A percentile compares a stretch with the other conserved stretches of the same genome.
Conservation (phyloP, 495 filamentous ascomycete genomes). For the Elaphomyces granulatus region DNA sequence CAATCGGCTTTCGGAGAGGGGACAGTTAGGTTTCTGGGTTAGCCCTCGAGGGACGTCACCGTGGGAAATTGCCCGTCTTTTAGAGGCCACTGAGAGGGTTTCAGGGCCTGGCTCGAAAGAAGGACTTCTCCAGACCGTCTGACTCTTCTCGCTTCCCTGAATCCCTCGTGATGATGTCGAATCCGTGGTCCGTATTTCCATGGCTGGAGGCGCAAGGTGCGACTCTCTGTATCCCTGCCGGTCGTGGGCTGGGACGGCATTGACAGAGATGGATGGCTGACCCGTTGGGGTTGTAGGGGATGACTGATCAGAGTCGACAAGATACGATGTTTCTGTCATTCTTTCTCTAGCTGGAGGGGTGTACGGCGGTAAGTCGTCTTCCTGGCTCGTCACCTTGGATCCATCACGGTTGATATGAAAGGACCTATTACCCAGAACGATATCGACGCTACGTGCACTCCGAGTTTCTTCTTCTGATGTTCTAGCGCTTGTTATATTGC, state of each 20-base stretch:
- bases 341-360: neutral
- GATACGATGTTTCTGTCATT: neutral
- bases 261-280: no score
- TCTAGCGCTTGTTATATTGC: neutral
- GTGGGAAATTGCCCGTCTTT: slow-evolving; percentile 2
- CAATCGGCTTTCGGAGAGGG: neutral
- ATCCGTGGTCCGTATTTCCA: neutral
- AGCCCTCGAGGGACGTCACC: neutral
- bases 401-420: neutral
- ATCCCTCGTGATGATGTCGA: no score
- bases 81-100: slow-evolving; percentile 4
- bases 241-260: neutral
- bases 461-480: neutral
- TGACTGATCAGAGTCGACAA: neutral
- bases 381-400: neutral
- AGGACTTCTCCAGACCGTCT: slow-evolving; percentile 1
- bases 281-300: neutral
- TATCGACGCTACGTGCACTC: neutral
- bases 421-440: neutral
- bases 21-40: neutral
- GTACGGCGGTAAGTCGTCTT: neutral
- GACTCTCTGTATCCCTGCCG: neutral
- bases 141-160: neutral
- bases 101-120: slow-evolving; percentile 8
- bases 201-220: neutral